phyloP scores from a whole-genome alignment of 345 rosid species.

The Citrus unshiu region DNA sequence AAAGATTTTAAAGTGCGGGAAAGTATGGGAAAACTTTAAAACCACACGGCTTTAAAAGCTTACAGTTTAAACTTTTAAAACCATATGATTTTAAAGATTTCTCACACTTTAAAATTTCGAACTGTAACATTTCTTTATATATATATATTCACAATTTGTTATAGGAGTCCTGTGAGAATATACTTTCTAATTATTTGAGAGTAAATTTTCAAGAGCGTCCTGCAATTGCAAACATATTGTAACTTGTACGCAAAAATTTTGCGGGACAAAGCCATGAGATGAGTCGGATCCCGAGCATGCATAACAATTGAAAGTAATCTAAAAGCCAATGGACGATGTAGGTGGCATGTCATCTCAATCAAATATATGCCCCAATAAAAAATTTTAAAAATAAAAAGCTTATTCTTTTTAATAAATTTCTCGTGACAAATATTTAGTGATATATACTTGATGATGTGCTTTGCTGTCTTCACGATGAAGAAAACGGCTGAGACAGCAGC shows the following conservation, averaged over 20 bases:
- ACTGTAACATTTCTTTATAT: rapidly evolving
- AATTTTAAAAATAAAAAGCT: too few species aligned
- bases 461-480: neutral
- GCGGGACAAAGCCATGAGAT: too few species aligned
- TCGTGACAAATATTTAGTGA: neutral
- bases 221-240: too few species aligned
- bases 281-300: too few species aligned
- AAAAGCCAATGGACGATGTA: neutral
- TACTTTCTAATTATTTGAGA: too few species aligned
- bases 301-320: too few species aligned
- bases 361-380: neutral
- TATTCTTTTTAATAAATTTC: neutral
- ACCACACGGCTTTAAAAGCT: rapidly evolving
- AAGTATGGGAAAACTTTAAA: rapidly evolving
- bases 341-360: neutral
- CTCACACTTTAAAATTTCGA: rapidly evolving
- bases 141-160: too few species aligned
- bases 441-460: neutral
- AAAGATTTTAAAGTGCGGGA: rapidly evolving
- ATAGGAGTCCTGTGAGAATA: too few species aligned
- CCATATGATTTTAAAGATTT: too few species aligned
- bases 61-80: too few species aligned
- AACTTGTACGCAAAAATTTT: too few species aligned
- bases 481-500: neutral
- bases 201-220: too few species aligned